These are phyloP conservation scores for Dendrobium catenatum DNA, from an alignment of 106 monocot genomes.

Conservation along the genomic window DNA sequence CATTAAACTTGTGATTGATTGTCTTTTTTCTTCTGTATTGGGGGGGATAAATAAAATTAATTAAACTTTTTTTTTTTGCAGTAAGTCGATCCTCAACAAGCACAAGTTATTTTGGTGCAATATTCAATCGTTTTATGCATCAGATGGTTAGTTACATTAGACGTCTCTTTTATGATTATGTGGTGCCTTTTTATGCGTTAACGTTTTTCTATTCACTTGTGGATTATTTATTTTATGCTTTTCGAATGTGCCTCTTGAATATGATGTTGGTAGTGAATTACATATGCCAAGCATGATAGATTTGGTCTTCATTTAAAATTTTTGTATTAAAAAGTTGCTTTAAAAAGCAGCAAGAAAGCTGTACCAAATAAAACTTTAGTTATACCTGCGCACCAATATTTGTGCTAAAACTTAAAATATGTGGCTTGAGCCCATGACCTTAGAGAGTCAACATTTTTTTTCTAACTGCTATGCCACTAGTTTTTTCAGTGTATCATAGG, in stretches of 20 bases:
- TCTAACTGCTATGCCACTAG: too few relatives aligned
- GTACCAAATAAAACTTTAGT: too few relatives aligned
- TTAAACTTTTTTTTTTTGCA: neutral
- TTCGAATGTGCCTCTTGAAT: neutral
- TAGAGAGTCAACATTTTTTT: too few relatives aligned
- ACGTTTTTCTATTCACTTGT: neutral
- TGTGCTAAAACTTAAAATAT: too few relatives aligned
- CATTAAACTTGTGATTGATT: neutral
- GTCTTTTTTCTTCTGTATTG: neutral
- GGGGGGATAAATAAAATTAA: neutral
- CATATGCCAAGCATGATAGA: too few relatives aligned
- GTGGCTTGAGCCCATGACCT: too few relatives aligned
- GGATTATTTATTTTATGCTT: neutral
- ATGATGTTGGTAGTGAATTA: neutral
- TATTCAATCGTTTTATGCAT: neutral
- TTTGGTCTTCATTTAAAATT: neutral
- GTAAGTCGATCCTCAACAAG: neutral
- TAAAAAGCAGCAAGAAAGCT: neutral
- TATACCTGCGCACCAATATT: too few relatives aligned
- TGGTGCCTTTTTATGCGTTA: neutral
- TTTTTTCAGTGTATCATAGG: too few relatives aligned
- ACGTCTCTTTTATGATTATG: neutral
- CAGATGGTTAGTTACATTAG: neutral
- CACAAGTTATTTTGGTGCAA: slow-evolving; percentile 4
- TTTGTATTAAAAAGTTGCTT: neutral